Base-by-base conservation (phyloP, 352 stramenopile genomes). In the Thraustochytrium sp. region DNA sequence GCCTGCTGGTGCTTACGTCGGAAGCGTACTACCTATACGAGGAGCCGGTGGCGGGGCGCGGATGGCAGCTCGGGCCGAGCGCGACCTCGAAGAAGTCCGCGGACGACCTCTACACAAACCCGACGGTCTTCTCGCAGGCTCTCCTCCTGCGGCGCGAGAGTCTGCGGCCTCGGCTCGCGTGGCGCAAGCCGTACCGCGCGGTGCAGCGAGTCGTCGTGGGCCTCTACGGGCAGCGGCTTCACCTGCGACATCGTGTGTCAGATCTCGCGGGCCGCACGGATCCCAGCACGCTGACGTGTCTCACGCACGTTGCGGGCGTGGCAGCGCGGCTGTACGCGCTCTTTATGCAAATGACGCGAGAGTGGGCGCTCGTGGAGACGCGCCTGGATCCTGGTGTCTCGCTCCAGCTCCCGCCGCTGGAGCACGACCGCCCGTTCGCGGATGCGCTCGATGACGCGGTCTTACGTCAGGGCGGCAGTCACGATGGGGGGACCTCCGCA, bases 131-230 rank as follows among this genome's bases (percentile, higher is more conserved):
- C 63, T 23, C 46, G 8, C 4, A 42, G 0, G 0, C 68, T 21
- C 5, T 31, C 9, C 23, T 75, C 13, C 18, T 80, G 2, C 46
- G 31, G 31, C 53, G 48, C 13, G 38, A 80, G 13, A 18, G 26
- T 11, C 37, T 34, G 0, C 13, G 53, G 34, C 68, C 68, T 0
- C 26, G 34, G 11, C 68, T 80, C 0, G 5, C 63, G 11, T 80
- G 68, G 68, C 68, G 68, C 46, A 80, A 80, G 42, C 68, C 68
- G 11, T 80, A 80, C 38, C 68, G 68, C 13, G 68, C 68, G 4
- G 11, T 80, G n/a, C 31, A 80, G 11, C 68, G 68, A 1, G 38
- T 80, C 16, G 46, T 80, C 37, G 11, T 80, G 5, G 68, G 68
- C 11, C 34, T 80, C 29, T 80, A 72, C 38, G 68, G 68, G 13